Conservation (phyloP, 352 stramenopile genomes). For the Globisporangium solare region DNA sequence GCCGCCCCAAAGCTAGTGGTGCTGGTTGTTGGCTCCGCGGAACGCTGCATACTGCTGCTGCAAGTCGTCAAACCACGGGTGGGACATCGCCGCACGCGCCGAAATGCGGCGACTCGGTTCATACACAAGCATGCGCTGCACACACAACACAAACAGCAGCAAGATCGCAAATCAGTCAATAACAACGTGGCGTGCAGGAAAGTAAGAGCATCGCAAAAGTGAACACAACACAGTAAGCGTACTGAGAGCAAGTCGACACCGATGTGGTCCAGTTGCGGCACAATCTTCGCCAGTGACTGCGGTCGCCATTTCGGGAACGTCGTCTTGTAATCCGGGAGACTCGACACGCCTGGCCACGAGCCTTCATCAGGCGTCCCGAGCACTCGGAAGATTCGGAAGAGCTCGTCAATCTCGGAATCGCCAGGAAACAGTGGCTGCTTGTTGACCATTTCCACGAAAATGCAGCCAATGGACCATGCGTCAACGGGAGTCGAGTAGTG, state of each 20-base stretch:
- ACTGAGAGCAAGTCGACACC: constrained; percentile 81
- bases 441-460: constrained; percentile 94
- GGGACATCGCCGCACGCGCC: constrained; percentile 70
- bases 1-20: constrained; percentile 28
- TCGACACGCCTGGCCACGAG: constrained; percentile 95
- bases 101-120: constrained; percentile 78
- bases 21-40: constrained; percentile 33
- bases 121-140: constrained; percentile 75
- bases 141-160: constrained; percentile 7
- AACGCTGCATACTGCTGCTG: constrained; percentile 73
- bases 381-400: constrained; percentile 98
- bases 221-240: constrained; percentile 7
- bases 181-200: background rate
- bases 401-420: constrained; percentile 98
- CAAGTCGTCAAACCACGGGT: constrained; percentile 83
- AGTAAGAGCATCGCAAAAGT: background rate
- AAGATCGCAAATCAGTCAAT: constrained; percentile 7
- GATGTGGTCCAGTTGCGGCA: constrained; percentile 77
- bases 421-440: constrained; percentile 87
- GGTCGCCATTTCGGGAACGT: constrained; percentile 97
- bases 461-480: constrained; percentile 91
- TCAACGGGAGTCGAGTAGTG: constrained; percentile 93
- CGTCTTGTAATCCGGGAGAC: constrained; percentile 96
- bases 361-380: constrained; percentile 96
- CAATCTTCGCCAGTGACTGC: constrained; percentile 84